Conservation (phyloP, 345 rosid species). For the Lumnitzera racemosa region DNA sequence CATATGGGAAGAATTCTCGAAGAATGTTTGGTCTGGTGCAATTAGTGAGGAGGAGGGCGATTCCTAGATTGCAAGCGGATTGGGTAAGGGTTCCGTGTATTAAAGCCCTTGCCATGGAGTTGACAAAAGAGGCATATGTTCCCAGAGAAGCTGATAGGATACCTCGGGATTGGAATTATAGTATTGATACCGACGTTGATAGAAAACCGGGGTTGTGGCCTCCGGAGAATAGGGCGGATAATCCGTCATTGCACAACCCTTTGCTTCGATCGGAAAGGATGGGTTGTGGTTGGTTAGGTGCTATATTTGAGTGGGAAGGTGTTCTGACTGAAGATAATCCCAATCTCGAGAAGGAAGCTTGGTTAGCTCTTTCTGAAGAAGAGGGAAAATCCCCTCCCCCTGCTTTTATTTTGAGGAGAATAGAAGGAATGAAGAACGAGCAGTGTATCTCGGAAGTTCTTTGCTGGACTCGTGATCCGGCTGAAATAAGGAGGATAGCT, state of each 20-base stretch:
- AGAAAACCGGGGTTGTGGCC: conserved; percentile 71
- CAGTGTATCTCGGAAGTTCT: conserved; percentile 93
- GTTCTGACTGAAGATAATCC: conserved; percentile 80
- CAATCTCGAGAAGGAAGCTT: conserved; percentile 72
- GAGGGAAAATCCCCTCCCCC: conserved; percentile 91
- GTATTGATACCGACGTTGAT: conserved; percentile 30
- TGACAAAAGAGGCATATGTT: conserved; percentile 66
- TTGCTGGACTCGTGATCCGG: conserved; percentile 92
- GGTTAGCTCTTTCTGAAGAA: conserved; percentile 84
- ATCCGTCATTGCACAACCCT: conserved; percentile 77
- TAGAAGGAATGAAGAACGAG: conserved; percentile 94
- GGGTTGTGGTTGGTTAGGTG: conserved; percentile 99
- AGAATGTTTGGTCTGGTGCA: too few relatives aligned
- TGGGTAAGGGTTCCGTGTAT: conserved; percentile 21
- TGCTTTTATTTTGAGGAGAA: conserved; percentile 49
- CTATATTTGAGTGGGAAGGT: conserved; percentile 97
- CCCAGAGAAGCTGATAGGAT: conserved; percentile 43
- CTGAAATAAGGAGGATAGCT: conserved; percentile 68
- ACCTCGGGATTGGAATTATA: conserved; percentile 42
- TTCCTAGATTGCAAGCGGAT: conserved; percentile 24
- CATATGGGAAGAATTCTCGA: too few relatives aligned
- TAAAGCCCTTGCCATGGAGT: conserved; percentile 62
- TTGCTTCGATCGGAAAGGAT: conserved; percentile 83
- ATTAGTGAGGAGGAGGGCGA: too few relatives aligned
- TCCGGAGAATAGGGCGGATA: conserved; percentile 79